phyloP scores from a whole-genome alignment of 1,139 yeast genomes.

The Suhomyces choctaworum region DNA sequence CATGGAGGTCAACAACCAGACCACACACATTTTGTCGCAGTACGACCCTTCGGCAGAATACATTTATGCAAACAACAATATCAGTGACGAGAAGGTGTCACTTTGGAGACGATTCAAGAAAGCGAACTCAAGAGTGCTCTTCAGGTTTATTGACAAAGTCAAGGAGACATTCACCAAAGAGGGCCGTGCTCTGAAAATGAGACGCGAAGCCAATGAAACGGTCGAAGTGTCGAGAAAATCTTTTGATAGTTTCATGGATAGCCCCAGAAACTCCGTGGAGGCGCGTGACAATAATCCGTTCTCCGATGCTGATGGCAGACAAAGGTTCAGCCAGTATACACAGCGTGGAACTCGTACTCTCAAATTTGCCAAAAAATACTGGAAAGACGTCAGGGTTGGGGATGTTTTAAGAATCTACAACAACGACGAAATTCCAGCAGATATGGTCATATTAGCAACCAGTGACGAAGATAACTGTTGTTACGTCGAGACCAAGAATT shows the following conservation, averaged over 20 bases:
- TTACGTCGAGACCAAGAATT: slow-evolving; percentile 58
- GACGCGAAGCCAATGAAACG: slow-evolving; percentile 21
- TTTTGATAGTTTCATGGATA: slow-evolving; percentile 29
- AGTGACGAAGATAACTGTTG: slow-evolving; percentile 56
- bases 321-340: neutral
- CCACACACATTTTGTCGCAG: slow-evolving; percentile 44
- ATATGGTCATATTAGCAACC: slow-evolving; percentile 50
- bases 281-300: slow-evolving; percentile 22
- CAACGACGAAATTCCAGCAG: slow-evolving; percentile 62
- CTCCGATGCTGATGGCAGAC: slow-evolving; percentile 14
- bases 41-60: slow-evolving; percentile 9
- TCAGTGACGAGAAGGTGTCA: slow-evolving; percentile 50
- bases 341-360: slow-evolving; percentile 21
- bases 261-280: slow-evolving; percentile 10
- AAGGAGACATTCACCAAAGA: slow-evolving; percentile 37
- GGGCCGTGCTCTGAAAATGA: slow-evolving; percentile 36
- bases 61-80: slow-evolving; percentile 44
- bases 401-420: slow-evolving; percentile 52
- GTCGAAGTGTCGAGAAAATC: slow-evolving; percentile 27
- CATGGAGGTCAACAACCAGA: slow-evolving; percentile 54
- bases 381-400: slow-evolving; percentile 60
- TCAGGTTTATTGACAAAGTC: slow-evolving; percentile 29
- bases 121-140: slow-evolving; percentile 34
- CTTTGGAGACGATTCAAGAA: slow-evolving; percentile 64
- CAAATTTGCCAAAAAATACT: slow-evolving; percentile 38